Evolutionary conservation across 2,329 filamentous ascomycete species (phyloP).

Genomic region (Clarireedia sp.): DNA sequence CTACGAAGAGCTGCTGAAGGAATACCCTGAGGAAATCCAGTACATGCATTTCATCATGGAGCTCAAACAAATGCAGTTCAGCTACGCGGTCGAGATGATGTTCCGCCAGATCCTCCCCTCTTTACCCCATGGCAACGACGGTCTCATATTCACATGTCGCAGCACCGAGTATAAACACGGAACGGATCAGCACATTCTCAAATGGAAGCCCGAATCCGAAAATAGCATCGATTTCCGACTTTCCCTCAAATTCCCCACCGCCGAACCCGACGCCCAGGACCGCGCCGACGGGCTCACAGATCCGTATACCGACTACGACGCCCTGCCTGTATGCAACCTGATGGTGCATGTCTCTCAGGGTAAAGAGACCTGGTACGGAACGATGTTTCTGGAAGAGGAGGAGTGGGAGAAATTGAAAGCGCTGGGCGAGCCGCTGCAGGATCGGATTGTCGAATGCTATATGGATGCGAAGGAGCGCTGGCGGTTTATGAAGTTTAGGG

Average conservation of each 20-base stretch:
- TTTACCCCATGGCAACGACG: constrained; percentile 89
- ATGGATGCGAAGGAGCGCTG: constrained; percentile 68
- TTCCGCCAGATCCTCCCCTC: constrained; percentile 78
- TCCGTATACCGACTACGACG: constrained; percentile 70
- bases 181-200: constrained; percentile 88
- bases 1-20: constrained; percentile 53
- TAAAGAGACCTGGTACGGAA: constrained; percentile 47
- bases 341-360: constrained; percentile 59
- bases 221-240: constrained; percentile 93
- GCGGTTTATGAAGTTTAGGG: constrained; percentile 82
- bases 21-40: constrained; percentile 60
- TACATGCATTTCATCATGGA: constrained; percentile 74
- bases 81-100: constrained; percentile 87
- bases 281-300: constrained; percentile 56
- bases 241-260: constrained; percentile 63
- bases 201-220: constrained; percentile 94
- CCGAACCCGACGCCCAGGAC: constrained; percentile 62
- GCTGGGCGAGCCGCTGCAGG: constrained; percentile 68
- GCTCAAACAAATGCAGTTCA: constrained; percentile 83
- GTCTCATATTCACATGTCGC: constrained; percentile 94
- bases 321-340: constrained; percentile 65
- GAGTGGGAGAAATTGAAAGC: constrained; percentile 82
- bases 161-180: constrained; percentile 79
- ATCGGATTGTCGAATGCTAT: constrained; percentile 83
- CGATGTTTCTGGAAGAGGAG: constrained; percentile 59